Conservation (phyloP, 2,329 filamentous ascomycete genomes). For the Sphaerulina populicola region DNA sequence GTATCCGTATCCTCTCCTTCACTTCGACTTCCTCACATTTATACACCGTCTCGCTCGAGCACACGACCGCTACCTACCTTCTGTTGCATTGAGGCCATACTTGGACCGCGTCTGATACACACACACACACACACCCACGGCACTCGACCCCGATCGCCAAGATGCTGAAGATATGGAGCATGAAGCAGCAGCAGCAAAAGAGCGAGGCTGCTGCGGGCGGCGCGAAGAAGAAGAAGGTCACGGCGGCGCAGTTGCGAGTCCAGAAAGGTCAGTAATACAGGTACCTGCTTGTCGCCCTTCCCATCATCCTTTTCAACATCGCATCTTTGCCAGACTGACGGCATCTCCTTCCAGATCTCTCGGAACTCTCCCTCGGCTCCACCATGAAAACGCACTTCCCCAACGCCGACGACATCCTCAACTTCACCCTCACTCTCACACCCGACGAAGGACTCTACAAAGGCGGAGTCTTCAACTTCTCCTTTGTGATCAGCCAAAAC, state of each 20-base stretch:
- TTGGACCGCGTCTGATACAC: neutral
- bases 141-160: conserved; percentile 35
- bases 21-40: neutral
- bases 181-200: conserved; percentile 92
- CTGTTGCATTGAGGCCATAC: neutral
- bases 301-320: neutral
- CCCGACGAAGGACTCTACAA: conserved; percentile 88
- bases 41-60: neutral
- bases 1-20: neutral
- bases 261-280: conserved; percentile 77
- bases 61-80: neutral
- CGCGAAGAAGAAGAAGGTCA: conserved; percentile 96
- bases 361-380: conserved; percentile 66
- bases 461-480: conserved; percentile 77
- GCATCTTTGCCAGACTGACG: neutral
- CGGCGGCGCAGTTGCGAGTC: conserved; percentile 85
- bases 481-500: conserved; percentile 84
- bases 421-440: conserved; percentile 72
- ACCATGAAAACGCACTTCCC: conserved; percentile 78
- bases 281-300: neutral
- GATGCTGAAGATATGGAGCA: conserved; percentile 99
- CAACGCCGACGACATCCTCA: conserved; percentile 75
- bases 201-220: conserved; percentile 68
- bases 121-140: neutral
- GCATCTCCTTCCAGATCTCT: conserved; percentile 54